Conservation (phyloP, 2,329 filamentous ascomycete species). For the Xylariales sp. region DNA sequence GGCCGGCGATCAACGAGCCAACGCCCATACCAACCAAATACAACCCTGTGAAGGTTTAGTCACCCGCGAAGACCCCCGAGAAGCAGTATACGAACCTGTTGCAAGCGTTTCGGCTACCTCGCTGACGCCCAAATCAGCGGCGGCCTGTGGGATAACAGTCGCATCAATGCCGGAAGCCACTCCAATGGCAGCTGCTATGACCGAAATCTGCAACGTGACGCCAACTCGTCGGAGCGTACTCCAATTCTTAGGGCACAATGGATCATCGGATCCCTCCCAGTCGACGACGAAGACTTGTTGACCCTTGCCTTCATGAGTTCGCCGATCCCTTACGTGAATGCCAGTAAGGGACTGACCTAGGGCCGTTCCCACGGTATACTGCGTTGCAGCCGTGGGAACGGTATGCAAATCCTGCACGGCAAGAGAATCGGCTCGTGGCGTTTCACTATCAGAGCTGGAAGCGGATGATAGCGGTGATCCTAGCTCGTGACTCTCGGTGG, state of each 20-base stretch:
- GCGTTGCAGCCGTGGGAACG: conserved; percentile 13
- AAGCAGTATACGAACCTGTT: conserved; percentile 27
- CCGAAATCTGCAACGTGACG: conserved; percentile 36
- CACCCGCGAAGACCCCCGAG: background rate
- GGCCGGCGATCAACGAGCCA: conserved; percentile 32
- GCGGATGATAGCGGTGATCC: background rate
- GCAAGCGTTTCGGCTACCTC: conserved; percentile 46
- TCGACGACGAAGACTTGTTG: conserved; percentile 33
- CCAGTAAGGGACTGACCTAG: conserved; percentile 26
- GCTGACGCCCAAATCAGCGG: conserved; percentile 40
- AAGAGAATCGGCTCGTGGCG: background rate
- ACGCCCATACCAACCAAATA: conserved; percentile 33
- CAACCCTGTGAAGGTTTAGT: conserved; percentile 15
- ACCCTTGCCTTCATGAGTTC: conserved; percentile 20
- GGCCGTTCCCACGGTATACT: conserved; percentile 15
- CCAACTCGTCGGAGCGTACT: conserved; percentile 26
- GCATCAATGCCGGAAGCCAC: conserved; percentile 50
- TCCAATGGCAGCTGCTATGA: conserved; percentile 46
- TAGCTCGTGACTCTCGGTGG: background rate
- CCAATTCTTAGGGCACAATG: conserved; percentile 34
- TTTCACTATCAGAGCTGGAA: background rate
- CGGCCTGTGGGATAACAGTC: conserved; percentile 39
- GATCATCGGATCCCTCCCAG: conserved; percentile 33
- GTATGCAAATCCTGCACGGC: conserved; percentile 3
- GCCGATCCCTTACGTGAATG: conserved; percentile 22